Evolutionary conservation across 352 stramenopile genomes (phyloP), one percentile per base, ranked within the genome.

Genomic region (Globisporangium camurandrum): DNA sequence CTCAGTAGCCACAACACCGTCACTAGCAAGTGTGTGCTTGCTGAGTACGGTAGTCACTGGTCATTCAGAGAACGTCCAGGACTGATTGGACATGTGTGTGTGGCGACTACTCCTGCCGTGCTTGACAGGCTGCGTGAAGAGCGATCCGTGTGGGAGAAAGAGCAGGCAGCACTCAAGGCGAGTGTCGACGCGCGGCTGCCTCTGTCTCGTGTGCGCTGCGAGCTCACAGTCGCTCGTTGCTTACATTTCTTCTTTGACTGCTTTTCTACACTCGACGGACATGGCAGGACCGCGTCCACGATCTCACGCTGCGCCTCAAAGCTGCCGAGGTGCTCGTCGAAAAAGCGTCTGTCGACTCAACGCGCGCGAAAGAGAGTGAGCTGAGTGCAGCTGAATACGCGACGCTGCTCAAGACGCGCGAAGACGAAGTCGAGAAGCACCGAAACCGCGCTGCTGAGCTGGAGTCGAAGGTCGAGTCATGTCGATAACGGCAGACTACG

Each of bases 1-100:
- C 56, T 80, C 26, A 75, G 54, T 44, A 87, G 64, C 38, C 80
- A 91, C 56, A 79, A 72, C 48, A 54, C 71, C 5, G 46, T 81
- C 27, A 67, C 66, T 1, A 51, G 59, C 42, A 88, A 84, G 77
- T 88, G 55, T 3, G n/a, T n/a, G n/a, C n/a, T n/a, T n/a, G n/a
- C n/a, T n/a, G n/a, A n/a, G n/a, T n/a, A n/a, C n/a, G n/a, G n/a
- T n/a, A n/a, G n/a, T n/a, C n/a, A n/a, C n/a, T n/a, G n/a, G n/a
- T n/a, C n/a, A n/a, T n/a, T n/a, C n/a, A n/a, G n/a, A n/a, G n/a
- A n/a, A n/a, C n/a, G n/a, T n/a, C n/a, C n/a, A n/a, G n/a, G 42
- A 31, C 16, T 30, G 40, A 12, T 5, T 12, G 10, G 40, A 33
- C 40, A 28, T 16, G 23, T 16, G 6, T 24, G 60, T 20, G 14